Percentiles rank a stretch among this genome's conserved stretches.
Conservation (phyloP, 148 eudicot species). For the Nepenthes gracilis region DNA sequence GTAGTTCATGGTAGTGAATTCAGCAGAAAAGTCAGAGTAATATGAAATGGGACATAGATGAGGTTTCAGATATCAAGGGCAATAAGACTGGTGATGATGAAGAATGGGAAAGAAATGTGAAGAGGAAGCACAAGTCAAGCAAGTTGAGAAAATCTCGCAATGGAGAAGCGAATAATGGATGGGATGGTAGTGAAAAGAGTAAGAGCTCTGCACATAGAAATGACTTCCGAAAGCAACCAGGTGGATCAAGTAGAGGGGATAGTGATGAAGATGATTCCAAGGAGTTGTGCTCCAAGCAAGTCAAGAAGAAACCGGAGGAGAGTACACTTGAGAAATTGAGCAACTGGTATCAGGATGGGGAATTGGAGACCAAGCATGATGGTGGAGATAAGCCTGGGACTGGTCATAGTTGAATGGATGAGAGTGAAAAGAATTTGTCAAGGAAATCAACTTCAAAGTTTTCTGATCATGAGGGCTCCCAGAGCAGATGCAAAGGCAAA, state of each 20-base stretch:
- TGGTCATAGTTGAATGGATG: slow-evolving; percentile 38
- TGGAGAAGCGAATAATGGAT: slow-evolving; percentile 47
- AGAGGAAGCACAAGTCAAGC: slow-evolving; percentile 48
- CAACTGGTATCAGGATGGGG: slow-evolving; percentile 81
- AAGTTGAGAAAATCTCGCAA: slow-evolving; percentile 42
- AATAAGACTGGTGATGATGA: slow-evolving; percentile 33
- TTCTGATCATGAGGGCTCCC: slow-evolving; percentile 42
- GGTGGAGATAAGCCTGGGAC: slow-evolving; percentile 37
- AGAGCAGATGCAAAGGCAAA: slow-evolving; percentile 31
- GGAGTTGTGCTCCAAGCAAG: slow-evolving; percentile 41
- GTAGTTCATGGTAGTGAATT: slow-evolving; percentile 27
- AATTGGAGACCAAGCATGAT: slow-evolving; percentile 44
- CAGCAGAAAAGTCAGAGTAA: slow-evolving; percentile 32
- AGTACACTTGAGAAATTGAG: slow-evolving; percentile 69
- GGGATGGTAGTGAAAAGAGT: slow-evolving; percentile 45
- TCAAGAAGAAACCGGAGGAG: slow-evolving; percentile 51
- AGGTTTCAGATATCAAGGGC: slow-evolving; percentile 26
- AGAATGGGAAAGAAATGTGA: slow-evolving; percentile 46
- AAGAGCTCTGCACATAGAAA: slow-evolving; percentile 49
- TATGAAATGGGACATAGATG: slow-evolving; percentile 27
- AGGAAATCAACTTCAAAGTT: slow-evolving; percentile 39
- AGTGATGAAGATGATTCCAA: slow-evolving; percentile 45
- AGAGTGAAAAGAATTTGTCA: slow-evolving; percentile 29
- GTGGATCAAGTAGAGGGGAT: slow-evolving; percentile 48
- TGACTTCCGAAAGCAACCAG: slow-evolving; percentile 41